These are phyloP conservation scores for Rasamsonia emersonii DNA, from an alignment of 2,329 filamentous ascomycete species.

Conservation along the genomic window DNA sequence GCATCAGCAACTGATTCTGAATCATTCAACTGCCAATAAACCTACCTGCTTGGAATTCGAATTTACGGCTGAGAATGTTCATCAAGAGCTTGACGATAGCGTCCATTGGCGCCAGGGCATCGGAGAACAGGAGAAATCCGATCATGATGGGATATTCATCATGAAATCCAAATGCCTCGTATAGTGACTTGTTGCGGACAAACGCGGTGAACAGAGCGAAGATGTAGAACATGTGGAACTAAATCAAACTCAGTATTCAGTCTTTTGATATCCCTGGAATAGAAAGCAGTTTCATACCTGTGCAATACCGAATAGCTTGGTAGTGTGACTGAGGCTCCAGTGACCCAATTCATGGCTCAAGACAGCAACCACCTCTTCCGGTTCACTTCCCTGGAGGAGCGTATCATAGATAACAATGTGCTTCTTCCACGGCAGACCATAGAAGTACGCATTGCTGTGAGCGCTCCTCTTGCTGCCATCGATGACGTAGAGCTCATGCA, in stretches of 20 bases:
- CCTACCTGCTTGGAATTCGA: constrained; percentile 86
- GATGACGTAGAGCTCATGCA: constrained; percentile 89
- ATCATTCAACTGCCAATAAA: not conserved
- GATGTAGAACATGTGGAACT: constrained; percentile 93
- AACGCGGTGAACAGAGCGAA: constrained; percentile 96
- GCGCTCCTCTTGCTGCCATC: constrained; percentile 82
- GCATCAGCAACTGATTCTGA: constrained; percentile 1
- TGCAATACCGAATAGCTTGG: constrained; percentile 76
- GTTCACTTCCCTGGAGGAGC: constrained; percentile 86
- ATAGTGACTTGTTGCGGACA: constrained; percentile 88
- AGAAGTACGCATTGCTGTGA: constrained; percentile 92
- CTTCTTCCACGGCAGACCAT: constrained; percentile 98
- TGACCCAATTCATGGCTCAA: constrained; percentile 93
- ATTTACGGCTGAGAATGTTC: constrained; percentile 89
- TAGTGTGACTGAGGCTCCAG: constrained; percentile 94
- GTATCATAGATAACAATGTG: constrained; percentile 99
- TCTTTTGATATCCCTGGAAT: constrained; percentile 3
- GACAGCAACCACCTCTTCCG: constrained; percentile 88
- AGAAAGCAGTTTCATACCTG: constrained; percentile 48
- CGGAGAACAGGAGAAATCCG: constrained; percentile 94
- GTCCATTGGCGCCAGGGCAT: constrained; percentile 90
- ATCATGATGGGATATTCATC: constrained; percentile 83
- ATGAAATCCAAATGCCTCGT: constrained; percentile 82
- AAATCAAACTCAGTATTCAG: constrained; percentile 9
- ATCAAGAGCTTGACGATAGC: constrained; percentile 89